phyloP scores from a whole-genome alignment of 352 stramenopile genomes.

The Thalassiosira livingstoniorum region DNA sequence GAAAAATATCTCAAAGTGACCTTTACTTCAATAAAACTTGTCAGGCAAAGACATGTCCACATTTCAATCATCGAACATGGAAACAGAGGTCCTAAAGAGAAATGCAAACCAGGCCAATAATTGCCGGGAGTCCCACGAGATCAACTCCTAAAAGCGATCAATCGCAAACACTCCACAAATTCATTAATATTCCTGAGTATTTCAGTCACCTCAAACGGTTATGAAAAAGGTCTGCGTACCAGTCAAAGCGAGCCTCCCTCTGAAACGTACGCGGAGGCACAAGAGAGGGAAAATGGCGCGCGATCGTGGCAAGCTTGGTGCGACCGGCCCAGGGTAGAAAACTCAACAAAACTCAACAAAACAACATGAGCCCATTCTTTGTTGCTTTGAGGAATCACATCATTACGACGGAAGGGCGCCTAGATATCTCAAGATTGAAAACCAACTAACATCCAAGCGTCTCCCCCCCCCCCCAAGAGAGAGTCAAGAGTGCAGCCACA shows the following conservation, averaged over 20 bases:
- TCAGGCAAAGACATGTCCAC: constrained; percentile 37
- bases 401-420: too few relatives aligned
- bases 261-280: constrained; percentile 40
- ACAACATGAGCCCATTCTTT: too few relatives aligned
- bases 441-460: too few relatives aligned
- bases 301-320: constrained; percentile 46
- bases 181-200: constrained; percentile 50
- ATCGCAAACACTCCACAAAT: constrained; percentile 44
- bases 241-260: constrained; percentile 41
- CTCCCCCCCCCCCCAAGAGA: too few relatives aligned
- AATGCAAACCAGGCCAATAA: constrained; percentile 5
- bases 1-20: background rate
- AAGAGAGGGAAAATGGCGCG: constrained; percentile 23
- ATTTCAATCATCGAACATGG: constrained; percentile 38
- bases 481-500: too few relatives aligned
- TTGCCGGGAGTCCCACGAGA: constrained; percentile 32
- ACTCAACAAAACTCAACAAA: constrained; percentile 17
- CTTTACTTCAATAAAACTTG: too few relatives aligned
- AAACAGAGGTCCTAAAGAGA: constrained; percentile 51
- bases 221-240: constrained; percentile 42
- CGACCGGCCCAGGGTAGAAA: constrained; percentile 17
- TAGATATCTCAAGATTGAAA: too few relatives aligned
- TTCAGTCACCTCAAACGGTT: too few relatives aligned
- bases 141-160: constrained; percentile 30
- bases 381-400: too few relatives aligned